phyloP scores from a whole-genome alignment of 768 basidiomycete genomes.

The Xerocomus potaroensis region DNA sequence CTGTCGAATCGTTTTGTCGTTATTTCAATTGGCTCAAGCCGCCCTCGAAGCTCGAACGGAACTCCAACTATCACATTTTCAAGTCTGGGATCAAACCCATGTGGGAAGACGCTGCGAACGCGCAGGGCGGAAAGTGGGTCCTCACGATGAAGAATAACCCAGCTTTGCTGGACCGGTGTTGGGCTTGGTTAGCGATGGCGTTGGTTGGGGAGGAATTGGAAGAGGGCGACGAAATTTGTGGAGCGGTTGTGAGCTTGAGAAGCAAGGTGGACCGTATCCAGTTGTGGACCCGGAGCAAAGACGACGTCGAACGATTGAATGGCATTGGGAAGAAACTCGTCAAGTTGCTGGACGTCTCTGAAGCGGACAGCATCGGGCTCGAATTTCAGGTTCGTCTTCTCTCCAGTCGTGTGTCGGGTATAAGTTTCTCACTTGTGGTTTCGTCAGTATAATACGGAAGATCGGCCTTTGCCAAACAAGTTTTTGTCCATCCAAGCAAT shows the following conservation, averaged over 20 bases:
- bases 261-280: slow-evolving; percentile 89
- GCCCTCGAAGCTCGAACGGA: slow-evolving; percentile 81
- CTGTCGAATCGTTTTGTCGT: slow-evolving; percentile 86
- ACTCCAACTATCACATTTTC: slow-evolving; percentile 94
- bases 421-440: background rate
- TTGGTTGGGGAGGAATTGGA: slow-evolving; percentile 68
- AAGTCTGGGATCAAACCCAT: slow-evolving; percentile 92
- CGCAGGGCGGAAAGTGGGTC: slow-evolving; percentile 93
- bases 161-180: slow-evolving; percentile 75
- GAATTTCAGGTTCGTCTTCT: slow-evolving; percentile 74
- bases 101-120: slow-evolving; percentile 96
- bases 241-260: slow-evolving; percentile 82
- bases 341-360: slow-evolving; percentile 78
- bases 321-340: slow-evolving; percentile 79
- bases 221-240: slow-evolving; percentile 71
- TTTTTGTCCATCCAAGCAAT: slow-evolving; percentile 76
- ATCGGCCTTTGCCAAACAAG: slow-evolving; percentile 75
- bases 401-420: background rate
- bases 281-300: slow-evolving; percentile 83
- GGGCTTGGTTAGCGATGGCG: slow-evolving; percentile 89
- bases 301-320: slow-evolving; percentile 83
- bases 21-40: slow-evolving; percentile 95
- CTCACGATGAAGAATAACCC: slow-evolving; percentile 88
- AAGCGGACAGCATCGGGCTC: slow-evolving; percentile 78
- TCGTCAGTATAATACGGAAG: slow-evolving; percentile 79